A percentile compares a stretch with the other conserved stretches of the same genome.
Evolutionary conservation across 345 rosid genomes (phyloP).

Genomic region (Anastatica hierochuntica): DNA sequence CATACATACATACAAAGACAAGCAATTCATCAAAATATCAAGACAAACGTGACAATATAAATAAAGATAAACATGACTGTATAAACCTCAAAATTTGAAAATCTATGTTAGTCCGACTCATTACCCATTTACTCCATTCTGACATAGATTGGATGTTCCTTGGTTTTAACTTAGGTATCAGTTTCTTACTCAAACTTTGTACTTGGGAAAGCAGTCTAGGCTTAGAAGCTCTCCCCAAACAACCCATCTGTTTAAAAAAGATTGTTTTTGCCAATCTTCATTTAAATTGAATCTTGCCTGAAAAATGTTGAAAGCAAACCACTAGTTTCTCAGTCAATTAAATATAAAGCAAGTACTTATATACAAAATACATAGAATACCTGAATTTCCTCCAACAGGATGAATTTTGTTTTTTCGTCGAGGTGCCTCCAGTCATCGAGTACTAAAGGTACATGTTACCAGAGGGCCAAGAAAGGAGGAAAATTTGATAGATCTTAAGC

Average conservation of each 20-base stretch:
- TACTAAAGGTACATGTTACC: background rate
- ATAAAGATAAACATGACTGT: too few relatives aligned
- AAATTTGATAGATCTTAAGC: background rate
- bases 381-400: too few relatives aligned
- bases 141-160: background rate
- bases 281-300: too few relatives aligned
- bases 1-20: too few relatives aligned
- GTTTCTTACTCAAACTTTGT: background rate
- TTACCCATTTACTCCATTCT: background rate
- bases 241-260: background rate
- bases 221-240: background rate
- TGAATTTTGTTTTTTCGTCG: background rate
- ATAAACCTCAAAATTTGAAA: too few relatives aligned
- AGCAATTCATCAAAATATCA: too few relatives aligned
- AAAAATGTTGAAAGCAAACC: too few relatives aligned
- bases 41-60: too few relatives aligned
- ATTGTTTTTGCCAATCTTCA: background rate
- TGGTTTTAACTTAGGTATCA: background rate
- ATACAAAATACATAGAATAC: too few relatives aligned
- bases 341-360: too few relatives aligned
- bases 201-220: background rate
- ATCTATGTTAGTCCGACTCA: background rate
- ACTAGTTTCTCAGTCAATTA: too few relatives aligned
- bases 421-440: background rate
- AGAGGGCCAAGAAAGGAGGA: background rate